Evolutionary conservation across 106 monocot species (phyloP), one percentile per base, ranked within the genome.

Genomic region (Dioscorea alata): DNA sequence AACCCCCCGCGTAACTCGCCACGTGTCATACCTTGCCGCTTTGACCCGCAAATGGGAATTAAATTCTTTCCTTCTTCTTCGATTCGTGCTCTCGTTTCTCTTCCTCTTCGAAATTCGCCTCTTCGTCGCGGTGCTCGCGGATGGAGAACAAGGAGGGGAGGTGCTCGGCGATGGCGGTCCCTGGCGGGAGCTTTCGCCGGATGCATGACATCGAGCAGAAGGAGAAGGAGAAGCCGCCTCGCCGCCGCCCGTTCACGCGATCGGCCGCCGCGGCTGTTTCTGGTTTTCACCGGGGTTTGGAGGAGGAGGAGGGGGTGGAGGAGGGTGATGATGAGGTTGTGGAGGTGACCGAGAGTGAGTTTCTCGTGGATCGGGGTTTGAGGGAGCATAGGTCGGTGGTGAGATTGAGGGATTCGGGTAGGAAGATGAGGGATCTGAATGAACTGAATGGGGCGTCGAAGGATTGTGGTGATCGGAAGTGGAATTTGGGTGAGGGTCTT

Each of bases 121-220:
- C 77, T 2, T 77, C 77, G 12, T 82, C 78, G 18, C 77, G 77
- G 48, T 82, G 82, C 73, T 77, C 82, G 48, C 25, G 77, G 20
- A 82, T 70, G 48, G 82, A 77, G 31, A 82, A 77, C 77, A 74
- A 74, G 32, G 73, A 74, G 51, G 77, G 77, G 82, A 68, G 77
- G 33, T 82, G 82, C 77, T 62, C 63, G 24, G 69, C 77, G 22
- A 82, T 82, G 82, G 77, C 64, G 54, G 73, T 74, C 25, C 82
- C 77, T 10, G 82, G 82, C 6, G 35, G 82, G 49, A 74, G 73
- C 70, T 82, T 77, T 69, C 78, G 82, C 70, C 69, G 53, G 52
- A 63, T 54, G 59, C 82, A 82, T 61, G 74, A 78, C 70, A n/a
- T 60, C 49, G 82, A 77, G 77, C 74, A 82, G 76, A 73, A 53